phyloP scores from a whole-genome alignment of 768 basidiomycete genomes.

The Lactarius psammicola region DNA sequence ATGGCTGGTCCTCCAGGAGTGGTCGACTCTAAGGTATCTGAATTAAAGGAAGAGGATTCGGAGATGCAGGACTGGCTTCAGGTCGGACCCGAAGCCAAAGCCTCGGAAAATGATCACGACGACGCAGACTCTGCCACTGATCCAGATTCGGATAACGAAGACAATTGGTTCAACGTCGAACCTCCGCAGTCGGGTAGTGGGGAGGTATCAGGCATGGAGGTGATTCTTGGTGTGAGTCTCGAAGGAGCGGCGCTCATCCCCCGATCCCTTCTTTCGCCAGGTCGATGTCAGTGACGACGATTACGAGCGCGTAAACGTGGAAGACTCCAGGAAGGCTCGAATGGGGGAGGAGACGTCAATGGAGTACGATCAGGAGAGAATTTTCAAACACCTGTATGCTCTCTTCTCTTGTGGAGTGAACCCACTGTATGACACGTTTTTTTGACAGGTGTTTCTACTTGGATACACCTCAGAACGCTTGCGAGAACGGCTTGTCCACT shows the following conservation, averaged over 20 bases:
- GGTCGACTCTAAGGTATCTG: not conserved
- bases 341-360: constrained; percentile 77
- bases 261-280: not conserved
- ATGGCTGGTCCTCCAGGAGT: not conserved
- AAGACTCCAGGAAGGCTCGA: not conserved
- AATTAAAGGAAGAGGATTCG: constrained; percentile 38
- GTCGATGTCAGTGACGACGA: constrained; percentile 14
- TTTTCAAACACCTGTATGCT: constrained; percentile 81
- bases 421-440: constrained; percentile 13
- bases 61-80: constrained; percentile 27
- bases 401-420: not conserved
- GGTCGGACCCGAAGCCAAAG: constrained; percentile 35
- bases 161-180: constrained; percentile 42
- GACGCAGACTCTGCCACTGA: constrained; percentile 54
- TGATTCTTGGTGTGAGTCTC: not conserved
- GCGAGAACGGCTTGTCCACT: constrained; percentile 57
- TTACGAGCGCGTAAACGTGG: not conserved
- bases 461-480: constrained; percentile 76
- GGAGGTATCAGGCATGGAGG: constrained; percentile 14
- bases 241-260: not conserved
- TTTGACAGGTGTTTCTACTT: constrained; percentile 76
- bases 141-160: constrained; percentile 64
- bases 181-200: constrained; percentile 14
- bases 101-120: constrained; percentile 35
- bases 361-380: constrained; percentile 75